Base-by-base conservation (phyloP, 2,329 filamentous ascomycete genomes). In the Calonectria pseudoreteaudii region DNA sequence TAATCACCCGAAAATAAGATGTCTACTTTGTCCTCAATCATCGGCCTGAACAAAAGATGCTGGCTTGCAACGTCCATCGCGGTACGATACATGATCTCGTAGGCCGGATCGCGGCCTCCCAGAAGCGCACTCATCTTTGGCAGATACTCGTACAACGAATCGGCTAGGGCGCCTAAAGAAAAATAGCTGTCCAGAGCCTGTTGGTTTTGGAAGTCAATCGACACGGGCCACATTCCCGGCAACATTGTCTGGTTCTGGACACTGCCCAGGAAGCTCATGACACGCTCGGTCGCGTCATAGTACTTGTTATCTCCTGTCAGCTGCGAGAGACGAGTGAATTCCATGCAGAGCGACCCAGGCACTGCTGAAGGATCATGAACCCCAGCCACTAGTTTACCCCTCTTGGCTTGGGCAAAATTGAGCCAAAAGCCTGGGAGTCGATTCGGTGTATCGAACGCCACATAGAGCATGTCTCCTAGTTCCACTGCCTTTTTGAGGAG, bases 211-310 rank as follows among this genome's bases (percentile, higher is more conserved):
- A 84, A 82, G 83, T 96, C 90, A 49, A 97, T 84, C 47, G 86
- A 87, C 10, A 91, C 87, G 0, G 94, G 94, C 93, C 94, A 97
- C 86, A 97, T 89, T 3, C 95, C 94, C 0, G 94, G 94, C 8
- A 96, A 83, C n/a, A 86, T 87, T 0, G 94, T 95, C 6, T 87
- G 83, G 79, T 92, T 91, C 84, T 97, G 94, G 67, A 90, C 90
- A 49, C 88, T 86, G 68, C 93, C 89, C n/a, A 97, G 87, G 28
- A 92, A 90, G 71, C 93, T 89, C 11, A 93, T 94, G 62, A 97
- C 91, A 13, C 94, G 90, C 71, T 93, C 92, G 70, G 95, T 90
- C 1, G 94, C 94, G 81, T 96, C 94, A 81, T 93, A 95, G 84
- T 94, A 96, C 81, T 93, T 95, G 66, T 89, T 84, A 73, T 95